Conservation (phyloP, 1,284 basidiomycete genomes). For the Ustilago lituana region DNA sequence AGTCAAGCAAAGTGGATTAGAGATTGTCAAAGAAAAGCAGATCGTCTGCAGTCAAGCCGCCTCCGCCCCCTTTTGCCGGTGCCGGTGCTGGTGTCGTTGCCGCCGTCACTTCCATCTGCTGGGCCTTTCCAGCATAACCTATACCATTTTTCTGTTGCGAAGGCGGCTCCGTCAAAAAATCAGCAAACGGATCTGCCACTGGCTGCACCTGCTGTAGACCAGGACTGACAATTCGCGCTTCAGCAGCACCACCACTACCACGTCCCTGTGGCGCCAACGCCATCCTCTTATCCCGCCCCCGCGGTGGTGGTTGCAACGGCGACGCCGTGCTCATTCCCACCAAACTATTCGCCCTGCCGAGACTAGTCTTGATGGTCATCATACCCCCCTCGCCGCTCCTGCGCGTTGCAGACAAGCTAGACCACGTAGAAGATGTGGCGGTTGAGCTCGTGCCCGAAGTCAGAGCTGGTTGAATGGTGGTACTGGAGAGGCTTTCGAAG, state of each 20-base stretch:
- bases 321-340: constrained; percentile 25
- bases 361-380: constrained; percentile 40
- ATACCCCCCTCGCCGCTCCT: constrained; percentile 34
- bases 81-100: background rate
- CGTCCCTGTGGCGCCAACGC: constrained; percentile 27
- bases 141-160: background rate
- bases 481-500: constrained; percentile 21
- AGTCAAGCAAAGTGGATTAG: no score
- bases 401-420: constrained; percentile 23
- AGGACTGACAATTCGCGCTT: constrained; percentile 8
- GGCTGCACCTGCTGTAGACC: background rate
- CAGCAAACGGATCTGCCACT: constrained; percentile 24
- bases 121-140: background rate
- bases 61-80: constrained; percentile 9
- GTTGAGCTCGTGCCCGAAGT: constrained; percentile 10
- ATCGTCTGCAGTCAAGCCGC: constrained; percentile 37
- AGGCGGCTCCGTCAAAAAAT: constrained; percentile 27
- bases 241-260: constrained; percentile 13
- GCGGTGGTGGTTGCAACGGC: constrained; percentile 29
- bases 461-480: constrained; percentile 9
- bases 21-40: constrained; percentile 46
- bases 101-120: no score
- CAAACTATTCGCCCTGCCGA: constrained; percentile 20
- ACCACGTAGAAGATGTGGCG: constrained; percentile 22
- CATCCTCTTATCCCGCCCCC: constrained; percentile 20